Base-by-base conservation (phyloP, 805 yeast genomes). In the Ogataea ramenticola region DNA sequence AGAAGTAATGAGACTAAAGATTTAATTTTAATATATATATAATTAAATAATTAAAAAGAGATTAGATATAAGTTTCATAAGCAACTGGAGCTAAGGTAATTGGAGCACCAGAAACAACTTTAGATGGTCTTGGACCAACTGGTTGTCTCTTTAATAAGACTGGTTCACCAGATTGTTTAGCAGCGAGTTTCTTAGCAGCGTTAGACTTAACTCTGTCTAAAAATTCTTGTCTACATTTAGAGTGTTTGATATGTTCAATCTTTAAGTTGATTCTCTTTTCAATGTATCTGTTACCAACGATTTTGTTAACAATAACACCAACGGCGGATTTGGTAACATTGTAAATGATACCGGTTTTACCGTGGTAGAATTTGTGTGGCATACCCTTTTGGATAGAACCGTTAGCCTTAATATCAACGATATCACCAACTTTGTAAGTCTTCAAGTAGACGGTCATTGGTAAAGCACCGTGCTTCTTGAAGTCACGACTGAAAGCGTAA, bases 351-450 rank as follows among this genome's bases (percentile, higher is more conserved):
- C 99, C 99, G 60, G 99, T 93, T 84, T 90, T 93, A 77, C 99
- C 99, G 82, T 93, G 97, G 96, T 93, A 93, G 86, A 80, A 90
- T 81, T 93, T 93, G 89, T 88, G 96, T 73, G 99, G 99, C 96
- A 93, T 88, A 87, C 98, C 97, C 85, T 91, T 90, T 74, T 93
- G 98, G 81, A 90, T 80, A 61, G 99, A 80, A 82, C 96, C 96
- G 73, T 93, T 93, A 74, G 95, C 99, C 79, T 87, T 91, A 81
- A 93, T 90, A 76, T 93, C 99, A 68, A 93, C 99, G 65, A 93
- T 91, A 75, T 93, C 99, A 69, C 99, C 99, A 66, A 93, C 97
- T 77, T 82, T 89, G 95, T 93, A 93, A 70, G 81, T 77, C 85
- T 87, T 89, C 80, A 93, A 77, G 93, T 91, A 93, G 70, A 95